Percentiles rank a stretch among this genome's conserved stretches.
phyloP scores from a whole-genome alignment of 2,329 filamentous ascomycete genomes.

The Colletotrichum camelliae region DNA sequence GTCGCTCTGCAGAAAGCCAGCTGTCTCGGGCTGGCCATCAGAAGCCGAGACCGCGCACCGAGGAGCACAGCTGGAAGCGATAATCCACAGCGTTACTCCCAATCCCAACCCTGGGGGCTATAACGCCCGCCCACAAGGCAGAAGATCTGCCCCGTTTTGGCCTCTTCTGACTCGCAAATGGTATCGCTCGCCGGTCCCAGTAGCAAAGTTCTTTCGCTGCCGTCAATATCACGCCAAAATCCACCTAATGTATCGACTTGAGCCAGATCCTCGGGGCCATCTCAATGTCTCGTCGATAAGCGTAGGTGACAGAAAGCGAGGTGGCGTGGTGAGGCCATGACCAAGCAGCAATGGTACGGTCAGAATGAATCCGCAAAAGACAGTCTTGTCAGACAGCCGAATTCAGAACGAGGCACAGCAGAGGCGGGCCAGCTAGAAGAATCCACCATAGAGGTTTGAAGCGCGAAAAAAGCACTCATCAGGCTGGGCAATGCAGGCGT shows the following conservation, averaged over 20 bases:
- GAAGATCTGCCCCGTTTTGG: background rate
- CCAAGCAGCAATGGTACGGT: background rate
- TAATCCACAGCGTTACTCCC: background rate
- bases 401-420: background rate
- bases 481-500: background rate
- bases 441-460: background rate
- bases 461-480: background rate
- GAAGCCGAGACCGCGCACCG: background rate
- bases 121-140: background rate
- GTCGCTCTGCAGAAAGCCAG: background rate
- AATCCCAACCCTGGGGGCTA: background rate
- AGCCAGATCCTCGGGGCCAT: background rate
- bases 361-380: background rate
- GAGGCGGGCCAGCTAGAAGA: background rate
- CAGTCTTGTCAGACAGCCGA: background rate
- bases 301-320: background rate
- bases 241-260: background rate
- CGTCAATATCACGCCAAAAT: background rate
- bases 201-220: background rate
- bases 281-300: background rate
- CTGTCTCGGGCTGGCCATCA: background rate
- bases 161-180: conserved; percentile 6
- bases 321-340: background rate
- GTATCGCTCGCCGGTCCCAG: background rate
- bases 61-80: background rate